Evolutionary conservation across 305 asterid genomes (phyloP).

Genomic region (Solanum chacoense): DNA sequence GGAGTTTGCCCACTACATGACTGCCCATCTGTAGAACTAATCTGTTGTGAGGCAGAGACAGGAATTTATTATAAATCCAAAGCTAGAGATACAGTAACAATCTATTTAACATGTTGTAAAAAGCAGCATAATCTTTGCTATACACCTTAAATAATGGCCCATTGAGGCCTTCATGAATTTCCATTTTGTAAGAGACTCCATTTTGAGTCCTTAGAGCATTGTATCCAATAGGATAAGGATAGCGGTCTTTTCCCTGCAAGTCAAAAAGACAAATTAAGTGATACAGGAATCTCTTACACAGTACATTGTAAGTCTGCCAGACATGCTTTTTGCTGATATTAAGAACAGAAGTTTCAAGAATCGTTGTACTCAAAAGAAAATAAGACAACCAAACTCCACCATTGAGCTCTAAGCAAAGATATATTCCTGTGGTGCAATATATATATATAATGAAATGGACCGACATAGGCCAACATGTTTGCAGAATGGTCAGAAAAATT

Average conservation of each 20-base stretch:
- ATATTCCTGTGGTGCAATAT: neutral
- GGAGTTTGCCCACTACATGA: slow-evolving; percentile 89
- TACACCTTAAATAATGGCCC: slow-evolving; percentile 78
- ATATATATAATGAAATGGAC: neutral
- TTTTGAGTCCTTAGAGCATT: slow-evolving; percentile 58
- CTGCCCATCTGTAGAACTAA: slow-evolving; percentile 67
- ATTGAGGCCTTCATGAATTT: slow-evolving; percentile 73
- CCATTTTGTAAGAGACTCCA: slow-evolving; percentile 66
- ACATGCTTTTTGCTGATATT: neutral
- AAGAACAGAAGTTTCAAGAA: neutral
- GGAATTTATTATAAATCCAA: slow-evolving; percentile 1
- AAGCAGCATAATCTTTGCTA: slow-evolving; percentile 8
- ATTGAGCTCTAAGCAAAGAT: neutral
- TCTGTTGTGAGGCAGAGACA: slow-evolving; percentile 28
- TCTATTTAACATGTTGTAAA: neutral
- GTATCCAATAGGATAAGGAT: slow-evolving; percentile 92
- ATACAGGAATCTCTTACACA: neutral
- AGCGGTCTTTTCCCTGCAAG: slow-evolving; percentile 83
- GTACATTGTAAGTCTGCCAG: neutral
- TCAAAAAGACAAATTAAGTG: slow-evolving; percentile 1
- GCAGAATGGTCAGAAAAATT: neutral
- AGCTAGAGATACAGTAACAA: slow-evolving; percentile 4
- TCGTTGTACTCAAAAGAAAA: neutral
- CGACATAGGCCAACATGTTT: neutral
- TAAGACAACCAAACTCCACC: neutral